Evolutionary conservation across 495 filamentous ascomycete species (phyloP).

Genomic region (Annulohypoxylon moriforme): DNA sequence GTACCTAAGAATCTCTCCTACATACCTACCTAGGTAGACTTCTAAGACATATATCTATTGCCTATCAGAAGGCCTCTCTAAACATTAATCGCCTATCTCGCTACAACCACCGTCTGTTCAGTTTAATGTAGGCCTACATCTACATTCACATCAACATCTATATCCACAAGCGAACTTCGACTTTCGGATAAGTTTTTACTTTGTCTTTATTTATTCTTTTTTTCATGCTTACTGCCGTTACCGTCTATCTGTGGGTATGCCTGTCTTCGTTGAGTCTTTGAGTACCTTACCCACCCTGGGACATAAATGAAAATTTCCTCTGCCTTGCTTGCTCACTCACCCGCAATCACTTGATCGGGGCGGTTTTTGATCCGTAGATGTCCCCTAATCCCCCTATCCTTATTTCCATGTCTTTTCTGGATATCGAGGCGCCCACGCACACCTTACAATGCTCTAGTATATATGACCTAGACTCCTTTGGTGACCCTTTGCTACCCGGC

Average conservation of each 20-base stretch:
- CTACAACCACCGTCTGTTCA: no score
- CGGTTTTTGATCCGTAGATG: slow-evolving; percentile 16
- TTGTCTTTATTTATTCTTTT: slow-evolving; percentile 43
- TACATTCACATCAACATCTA: not conserved
- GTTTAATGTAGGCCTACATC: no score
- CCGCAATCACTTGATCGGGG: slow-evolving; percentile 36
- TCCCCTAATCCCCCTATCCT: slow-evolving; percentile 7
- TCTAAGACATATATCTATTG: no score
- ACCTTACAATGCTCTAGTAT: slow-evolving; percentile 42
- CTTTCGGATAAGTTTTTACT: slow-evolving; percentile 29
- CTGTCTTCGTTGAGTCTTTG: slow-evolving; percentile 32
- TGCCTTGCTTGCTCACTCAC: not conserved
- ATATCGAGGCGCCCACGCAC: slow-evolving; percentile 34
- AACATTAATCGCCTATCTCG: no score
- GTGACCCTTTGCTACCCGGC: slow-evolving; percentile 27
- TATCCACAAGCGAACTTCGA: not conserved
- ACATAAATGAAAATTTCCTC: slow-evolving; percentile 32
- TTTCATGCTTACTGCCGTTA: slow-evolving; percentile 36
- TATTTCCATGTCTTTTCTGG: slow-evolving; percentile 33
- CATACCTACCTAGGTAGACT: no score
- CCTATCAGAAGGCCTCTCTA: no score
- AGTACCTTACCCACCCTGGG: slow-evolving; percentile 23
- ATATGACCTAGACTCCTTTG: slow-evolving; percentile 42
- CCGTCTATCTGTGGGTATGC: slow-evolving; percentile 39
- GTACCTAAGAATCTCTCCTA: no score